Evolutionary conservation across 2,329 filamentous ascomycete species (phyloP), one percentile per base, ranked within the genome.

Genomic region (Botrytis aclada): DNA sequence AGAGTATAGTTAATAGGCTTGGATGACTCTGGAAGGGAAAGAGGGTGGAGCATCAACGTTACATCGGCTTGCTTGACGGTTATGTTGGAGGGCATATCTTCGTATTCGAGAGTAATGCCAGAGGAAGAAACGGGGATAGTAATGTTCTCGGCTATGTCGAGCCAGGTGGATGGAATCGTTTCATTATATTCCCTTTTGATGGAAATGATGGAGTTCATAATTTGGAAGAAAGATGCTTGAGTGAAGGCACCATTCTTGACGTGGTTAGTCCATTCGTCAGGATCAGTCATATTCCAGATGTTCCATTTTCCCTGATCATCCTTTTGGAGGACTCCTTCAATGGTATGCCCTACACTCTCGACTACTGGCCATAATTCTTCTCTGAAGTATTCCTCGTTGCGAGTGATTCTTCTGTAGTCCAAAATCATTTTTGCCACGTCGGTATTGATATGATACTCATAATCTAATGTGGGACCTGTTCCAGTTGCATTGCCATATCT

Each of bases 231-330:
- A 3, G 80, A 79, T 9, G 79, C 77, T 67, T 79, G 90, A 0
- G 90, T 92, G 77, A 86, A 93, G 1, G 88, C 90, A n/a, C 88
- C 88, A 47, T 90, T 90, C 75, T 91, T 64, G 16, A 73, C 70
- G 25, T 74, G 47, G 20, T 74, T 76, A 3, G 75, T 71, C 66
- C 75, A 77, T 29, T 76, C 77, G 47, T 78, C 77, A 14, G 91
- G 91, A 80, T 93, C 91, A 0, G 91, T 93, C 80, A 91, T 89
- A 74, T 93, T 91, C 82, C 86, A 43, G 86, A 80, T 72, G 43
- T 58, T 81, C 71, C 87, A 83, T 51, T 54, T 71, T 39, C 70
- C 67, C 45, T 72, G 32, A 5, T 45, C 70, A 41, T 74, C 73
- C 32, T 72, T 66, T 22, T 63, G 43, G 18, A 74, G 54, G n/a